A percentile compares a stretch with the other conserved stretches of the same genome.
phyloP scores from a whole-genome alignment of 1,284 basidiomycete genomes.

The Paramarasmius palmivorus region DNA sequence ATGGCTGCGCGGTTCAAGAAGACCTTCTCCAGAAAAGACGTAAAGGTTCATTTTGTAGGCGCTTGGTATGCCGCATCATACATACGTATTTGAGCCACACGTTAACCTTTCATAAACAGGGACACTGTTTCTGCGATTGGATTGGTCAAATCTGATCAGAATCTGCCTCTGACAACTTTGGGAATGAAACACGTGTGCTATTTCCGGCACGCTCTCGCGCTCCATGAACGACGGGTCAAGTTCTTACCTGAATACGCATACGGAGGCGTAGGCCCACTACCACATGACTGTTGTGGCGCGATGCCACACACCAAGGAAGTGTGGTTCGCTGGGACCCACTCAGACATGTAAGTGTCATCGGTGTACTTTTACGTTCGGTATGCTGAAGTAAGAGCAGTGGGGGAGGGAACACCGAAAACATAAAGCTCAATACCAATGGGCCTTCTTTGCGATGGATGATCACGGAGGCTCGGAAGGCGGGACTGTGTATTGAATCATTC shows the following conservation, averaged over 20 bases:
- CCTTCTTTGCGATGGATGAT: too few relatives aligned
- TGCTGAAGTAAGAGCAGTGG: too few relatives aligned
- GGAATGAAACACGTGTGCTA: constrained; percentile 23
- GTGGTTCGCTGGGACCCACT: constrained; percentile 11
- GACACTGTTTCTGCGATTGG: constrained; percentile 29
- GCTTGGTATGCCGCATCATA: constrained; percentile 29
- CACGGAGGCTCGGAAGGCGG: too few relatives aligned
- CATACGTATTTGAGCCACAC: background rate
- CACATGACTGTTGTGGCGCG: too few relatives aligned
- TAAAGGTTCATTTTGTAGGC: constrained; percentile 36
- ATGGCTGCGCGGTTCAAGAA: constrained; percentile 22
- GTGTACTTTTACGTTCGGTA: too few relatives aligned
- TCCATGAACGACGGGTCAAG: constrained; percentile 38
- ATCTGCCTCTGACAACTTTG: constrained; percentile 19
- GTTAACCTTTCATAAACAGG: constrained; percentile 14
- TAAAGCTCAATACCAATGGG: constrained; percentile 1
- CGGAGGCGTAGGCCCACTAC: background rate
- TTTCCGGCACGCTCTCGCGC: constrained; percentile 30
- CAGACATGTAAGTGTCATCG: constrained; percentile 3
- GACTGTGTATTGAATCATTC: background rate
- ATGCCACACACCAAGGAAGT: constrained; percentile 4
- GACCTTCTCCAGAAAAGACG: constrained; percentile 23
- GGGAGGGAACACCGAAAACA: constrained; percentile 4
- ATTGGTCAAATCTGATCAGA: constrained; percentile 15
- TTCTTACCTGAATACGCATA: constrained; percentile 34